Evolutionary conservation across 352 stramenopile species (phyloP), one percentile per base, ranked within the genome.

Genomic region (Globisporangium apiculatum): DNA sequence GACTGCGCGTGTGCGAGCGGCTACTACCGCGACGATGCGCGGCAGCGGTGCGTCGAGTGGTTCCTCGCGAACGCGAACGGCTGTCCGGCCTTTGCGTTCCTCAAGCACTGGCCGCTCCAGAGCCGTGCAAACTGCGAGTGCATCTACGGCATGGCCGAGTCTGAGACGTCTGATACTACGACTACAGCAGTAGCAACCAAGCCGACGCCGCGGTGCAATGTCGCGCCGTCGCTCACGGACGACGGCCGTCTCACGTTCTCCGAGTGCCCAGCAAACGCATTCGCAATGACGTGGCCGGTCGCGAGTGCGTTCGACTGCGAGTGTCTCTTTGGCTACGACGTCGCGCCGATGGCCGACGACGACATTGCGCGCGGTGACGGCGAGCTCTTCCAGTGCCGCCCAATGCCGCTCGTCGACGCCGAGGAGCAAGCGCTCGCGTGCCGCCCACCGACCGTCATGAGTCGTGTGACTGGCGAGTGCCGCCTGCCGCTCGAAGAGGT

Each of bases 91-190:
- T 83, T 73, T 48, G 72, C 79, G 5, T 75, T 85, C 35, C 70
- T 91, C 42, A 79, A 63, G 8, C 81, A 83, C 40, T 94, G 84
- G 84, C 82, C 82, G 42, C 64, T 94, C 55, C 78, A 92, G 63
- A 88, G 76, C 53, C 82, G 75, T 24, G 67, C 70, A 18, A 91
- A 88, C 45, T 91, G 82, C 64, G 69, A 86, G 49, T 91, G 82
- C 53, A 63, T 89, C 61, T 87, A 87, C 50, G 79, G 79, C 2
- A 64, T 85, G 38, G 50, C 62, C 40, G 60, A 71, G 7, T 47
- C 61, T 1, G 50, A 68, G 24, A 31, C 24, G 24, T 31, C 24
- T 31, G 24, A 31, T 31, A 31, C 24, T 31, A 31, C 24, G 24
- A 31, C 24, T 31, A 31, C 24, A 31, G 42, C 67, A 42, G 35